These are phyloP conservation scores for Aspergillus sp. DNA, from an alignment of 2,329 filamentous ascomycete genomes.

Conservation along the genomic window DNA sequence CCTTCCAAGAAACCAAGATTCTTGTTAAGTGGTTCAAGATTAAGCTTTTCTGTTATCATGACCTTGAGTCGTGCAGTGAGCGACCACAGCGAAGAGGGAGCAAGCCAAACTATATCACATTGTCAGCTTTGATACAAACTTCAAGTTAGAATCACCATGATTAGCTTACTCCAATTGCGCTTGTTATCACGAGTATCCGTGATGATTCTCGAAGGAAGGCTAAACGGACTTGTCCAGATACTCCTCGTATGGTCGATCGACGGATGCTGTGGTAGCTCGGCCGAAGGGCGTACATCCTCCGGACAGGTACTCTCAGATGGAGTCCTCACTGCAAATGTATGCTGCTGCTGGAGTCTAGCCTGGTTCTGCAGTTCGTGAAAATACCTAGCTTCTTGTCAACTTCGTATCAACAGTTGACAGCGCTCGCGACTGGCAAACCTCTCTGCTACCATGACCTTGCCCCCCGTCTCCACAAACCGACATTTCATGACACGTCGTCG, in stretches of 20 bases:
- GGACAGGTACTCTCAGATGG: slow-evolving; percentile 19
- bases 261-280: not conserved
- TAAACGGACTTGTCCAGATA: slow-evolving; percentile 18
- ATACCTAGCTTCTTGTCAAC: slow-evolving; percentile 4
- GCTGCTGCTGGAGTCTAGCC: slow-evolving; percentile 19
- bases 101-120: slow-evolving; percentile 13
- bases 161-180: slow-evolving; percentile 30
- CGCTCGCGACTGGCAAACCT: slow-evolving; percentile 15
- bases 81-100: slow-evolving; percentile 18
- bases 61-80: slow-evolving; percentile 18
- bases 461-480: slow-evolving; percentile 22
- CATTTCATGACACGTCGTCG: slow-evolving; percentile 19
- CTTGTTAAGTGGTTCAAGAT: slow-evolving; percentile 22
- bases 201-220: slow-evolving; percentile 11
- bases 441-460: slow-evolving; percentile 27
- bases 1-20: slow-evolving; percentile 17
- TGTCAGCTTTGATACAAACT: not conserved
- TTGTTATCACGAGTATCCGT: slow-evolving; percentile 11
- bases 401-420: not conserved
- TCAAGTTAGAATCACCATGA: not conserved
- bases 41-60: slow-evolving; percentile 17
- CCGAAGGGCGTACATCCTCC: not conserved
- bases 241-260: slow-evolving; percentile 5
- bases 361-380: slow-evolving; percentile 12
- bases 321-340: slow-evolving; percentile 14